Base-by-base conservation (phyloP, 106 monocot species). In the Allium sativum region DNA sequence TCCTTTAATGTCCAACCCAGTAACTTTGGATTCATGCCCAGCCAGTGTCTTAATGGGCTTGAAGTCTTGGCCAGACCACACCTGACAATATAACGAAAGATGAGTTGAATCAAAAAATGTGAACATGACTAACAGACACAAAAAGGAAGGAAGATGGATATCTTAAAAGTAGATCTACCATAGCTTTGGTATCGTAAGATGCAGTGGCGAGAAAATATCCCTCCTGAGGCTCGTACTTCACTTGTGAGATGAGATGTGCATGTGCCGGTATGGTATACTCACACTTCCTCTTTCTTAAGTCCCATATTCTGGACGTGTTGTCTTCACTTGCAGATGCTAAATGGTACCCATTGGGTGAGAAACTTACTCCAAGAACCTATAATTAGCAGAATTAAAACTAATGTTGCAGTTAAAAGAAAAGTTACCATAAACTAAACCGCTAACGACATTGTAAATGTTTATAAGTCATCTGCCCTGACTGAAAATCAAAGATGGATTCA, bases 171-270 rank as follows among this genome's bases (percentile, higher is more conserved):
- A 59, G 70, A 15, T 61, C 66, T 78, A 96, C 91, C 79, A 81
- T 77, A 64, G 87, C 91, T 71, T 77, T 96, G 15, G 84, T 87
- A 56, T 96, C 96, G 67, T 74, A 96, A 40, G 96, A 90, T 50
- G 87, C 79, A 68, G 91, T 96, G 6, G 82, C 96, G 47, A 96
- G 68, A 66, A 84, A 87, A 54, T 91, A 84, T 9, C 96, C 96
- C 69, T 96, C 96, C 67, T 96, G 91, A 6, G 96, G 91, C 67
- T 96, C 96, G 73, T 72, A 96, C 51, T 96, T 90, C 31, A 96
- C 84, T 78, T 87, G 91, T 18, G 96, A 96, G 74, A 96, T 76
- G 12, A 96, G 79, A 59, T 76, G 74, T 13, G 87, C 79, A 85
- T 96, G 96, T 12, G 90, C 91, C 21, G 91, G 96, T 71, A 91